phyloP scores from a whole-genome alignment of 169 alveolate genomes.

The Toxoplasma gondii region DNA sequence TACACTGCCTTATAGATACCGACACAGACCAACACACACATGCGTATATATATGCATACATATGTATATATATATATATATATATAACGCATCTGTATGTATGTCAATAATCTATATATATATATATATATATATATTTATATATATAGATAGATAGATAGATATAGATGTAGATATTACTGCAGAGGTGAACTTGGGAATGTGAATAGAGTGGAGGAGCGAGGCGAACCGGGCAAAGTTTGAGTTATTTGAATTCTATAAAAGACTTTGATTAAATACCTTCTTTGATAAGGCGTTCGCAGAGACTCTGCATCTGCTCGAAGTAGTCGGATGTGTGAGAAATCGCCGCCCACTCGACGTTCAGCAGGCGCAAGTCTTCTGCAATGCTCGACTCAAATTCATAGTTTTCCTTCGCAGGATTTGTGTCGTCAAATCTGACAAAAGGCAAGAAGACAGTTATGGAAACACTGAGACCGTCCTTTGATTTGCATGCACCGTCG shows the following conservation, averaged over 20 bases:
- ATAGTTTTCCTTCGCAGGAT: constrained; percentile 95
- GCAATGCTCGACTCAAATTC: constrained; percentile 94
- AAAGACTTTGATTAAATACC: too few species aligned
- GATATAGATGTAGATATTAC: neutral
- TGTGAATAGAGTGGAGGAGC: too few species aligned
- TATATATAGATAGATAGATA: neutral
- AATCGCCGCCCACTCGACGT: constrained; percentile 88
- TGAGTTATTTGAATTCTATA: too few species aligned
- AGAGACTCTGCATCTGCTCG: constrained; percentile 86
- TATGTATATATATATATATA: neutral
- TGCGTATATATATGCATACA: neutral
- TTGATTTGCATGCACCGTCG: neutral
- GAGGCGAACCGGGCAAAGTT: too few species aligned
- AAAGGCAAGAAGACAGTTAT: neutral
- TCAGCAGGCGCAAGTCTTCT: constrained; percentile 91
- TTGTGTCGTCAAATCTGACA: constrained; percentile 97
- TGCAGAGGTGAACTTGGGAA: neutral
- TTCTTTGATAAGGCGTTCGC: constrained; percentile 86
- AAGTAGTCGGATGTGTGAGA: constrained; percentile 97
- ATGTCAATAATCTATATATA: neutral
- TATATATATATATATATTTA: neutral
- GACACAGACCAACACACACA: neutral
- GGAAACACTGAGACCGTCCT: neutral
- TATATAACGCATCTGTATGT: too few species aligned
- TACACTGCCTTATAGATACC: neutral